Evolutionary conservation across 148 eudicot genomes (phyloP), one percentile per base, ranked within the genome.

Genomic region (Euryodendron excelsum): DNA sequence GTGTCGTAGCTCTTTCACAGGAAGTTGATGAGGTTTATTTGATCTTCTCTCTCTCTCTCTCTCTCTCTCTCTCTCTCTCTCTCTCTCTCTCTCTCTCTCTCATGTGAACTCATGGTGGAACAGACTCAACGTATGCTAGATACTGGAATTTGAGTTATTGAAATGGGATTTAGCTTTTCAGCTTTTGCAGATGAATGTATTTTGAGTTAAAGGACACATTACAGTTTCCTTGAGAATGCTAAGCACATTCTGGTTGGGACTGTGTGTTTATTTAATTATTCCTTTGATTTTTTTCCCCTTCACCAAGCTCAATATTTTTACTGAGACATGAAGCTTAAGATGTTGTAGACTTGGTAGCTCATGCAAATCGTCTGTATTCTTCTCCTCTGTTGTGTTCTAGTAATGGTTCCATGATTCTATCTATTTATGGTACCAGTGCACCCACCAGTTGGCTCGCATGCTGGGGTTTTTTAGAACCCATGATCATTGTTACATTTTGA

Each of bases 21-120:
- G 97, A 89, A 80, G 90, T 91, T 83, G 89, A 91, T 82, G 94
- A 91, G 92, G 97, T 91, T 85, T 73, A n/a, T 50, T 53, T 33
- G 11, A 12, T 47, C 39, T 68, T 60, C 8, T 77, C 17, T 31
- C 58, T 53, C 23, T 82, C 66, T 23, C 36, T 71, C 62, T 76
- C 71, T 44, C 39, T 44, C 14, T 69, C 39, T 34, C 18, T 36
- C 20, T 47, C 23, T 27, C 39, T 41, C 31, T 25, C 7, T 71
- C 62, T 76, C 71, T 44, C 39, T 44, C 14, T 69, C 39, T 34
- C 18, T 36, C 20, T 47, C 23, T 27, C 39, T 41, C 31, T 25
- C 17, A n/a, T 28, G 4, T 45, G 6, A 12, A 30, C 36, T 9
- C 39, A 63, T 31, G 68, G 36, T 27, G 41, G 28, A n/a, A 58